A percentile compares a stretch with the other conserved stretches of the same genome.
Conservation (phyloP, 2,329 filamentous ascomycete genomes). For the Tolypocladium ovalisporum region DNA sequence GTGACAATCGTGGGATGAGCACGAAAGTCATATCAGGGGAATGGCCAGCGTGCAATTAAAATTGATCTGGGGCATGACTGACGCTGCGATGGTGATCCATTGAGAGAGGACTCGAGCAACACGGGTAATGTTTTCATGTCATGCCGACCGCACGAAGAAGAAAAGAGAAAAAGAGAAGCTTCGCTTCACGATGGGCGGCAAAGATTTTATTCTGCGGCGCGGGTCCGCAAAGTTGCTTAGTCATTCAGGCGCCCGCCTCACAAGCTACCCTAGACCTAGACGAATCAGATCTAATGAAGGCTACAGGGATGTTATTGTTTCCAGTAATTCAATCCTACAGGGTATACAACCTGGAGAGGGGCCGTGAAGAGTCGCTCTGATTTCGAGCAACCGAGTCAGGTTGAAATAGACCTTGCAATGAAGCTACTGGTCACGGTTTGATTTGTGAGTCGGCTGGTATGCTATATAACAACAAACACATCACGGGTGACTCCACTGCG, state of each 20-base stretch:
- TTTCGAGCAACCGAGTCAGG: too few relatives aligned
- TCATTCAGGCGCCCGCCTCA: conserved; percentile 7
- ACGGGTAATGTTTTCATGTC: conserved; percentile 58
- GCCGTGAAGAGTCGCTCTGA: too few relatives aligned
- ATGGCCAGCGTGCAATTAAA: conserved; percentile 64
- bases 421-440: too few relatives aligned
- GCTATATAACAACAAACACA: too few relatives aligned
- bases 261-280: not conserved
- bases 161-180: conserved; percentile 36
- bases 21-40: conserved; percentile 30
- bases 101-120: conserved; percentile 60
- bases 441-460: too few relatives aligned
- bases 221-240: conserved; percentile 6
- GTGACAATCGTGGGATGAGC: conserved; percentile 16
- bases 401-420: too few relatives aligned
- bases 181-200: conserved; percentile 9
- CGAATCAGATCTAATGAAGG: not conserved
- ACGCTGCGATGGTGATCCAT: conserved; percentile 53
- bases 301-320: too few relatives aligned
- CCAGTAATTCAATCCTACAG: too few relatives aligned
- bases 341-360: too few relatives aligned
- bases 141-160: conserved; percentile 73
- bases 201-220: conserved; percentile 18
- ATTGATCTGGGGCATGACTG: conserved; percentile 68
- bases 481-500: too few relatives aligned